phyloP scores from a whole-genome alignment of 164 flowering plant species.

The Vitis amurensis region DNA sequence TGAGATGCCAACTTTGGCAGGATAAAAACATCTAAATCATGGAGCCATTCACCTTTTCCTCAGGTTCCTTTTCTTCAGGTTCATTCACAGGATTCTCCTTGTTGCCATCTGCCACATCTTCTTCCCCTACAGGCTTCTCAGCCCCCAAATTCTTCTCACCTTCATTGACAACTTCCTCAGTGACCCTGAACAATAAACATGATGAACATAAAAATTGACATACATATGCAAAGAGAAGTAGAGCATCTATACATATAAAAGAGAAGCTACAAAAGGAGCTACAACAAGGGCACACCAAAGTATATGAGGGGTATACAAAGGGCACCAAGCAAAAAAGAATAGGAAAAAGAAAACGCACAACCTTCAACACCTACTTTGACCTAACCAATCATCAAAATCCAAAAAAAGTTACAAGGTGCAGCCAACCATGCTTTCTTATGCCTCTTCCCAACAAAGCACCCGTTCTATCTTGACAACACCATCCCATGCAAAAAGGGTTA shows the following conservation, averaged over 20 bases:
- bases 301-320: neutral
- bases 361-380: no score
- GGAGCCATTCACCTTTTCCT: slow-evolving; percentile 52
- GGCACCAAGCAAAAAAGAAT: neutral
- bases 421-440: no score
- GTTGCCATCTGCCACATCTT: slow-evolving; percentile 37
- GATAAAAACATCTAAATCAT: neutral
- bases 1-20: no score
- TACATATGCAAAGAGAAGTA: neutral
- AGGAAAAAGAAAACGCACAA: neutral
- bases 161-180: slow-evolving; percentile 39
- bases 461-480: no score
- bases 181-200: slow-evolving; percentile 27
- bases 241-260: neutral
- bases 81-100: slow-evolving; percentile 44
- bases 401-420: no score
- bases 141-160: slow-evolving; percentile 40
- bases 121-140: slow-evolving; percentile 52
- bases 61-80: slow-evolving; percentile 65
- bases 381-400: no score
- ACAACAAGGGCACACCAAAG: neutral
- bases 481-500: no score
- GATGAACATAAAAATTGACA: neutral
- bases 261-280: neutral
- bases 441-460: no score